Evolutionary conservation across 2,329 filamentous ascomycete species (phyloP).

Genomic region (Hypomyces rosellus): DNA sequence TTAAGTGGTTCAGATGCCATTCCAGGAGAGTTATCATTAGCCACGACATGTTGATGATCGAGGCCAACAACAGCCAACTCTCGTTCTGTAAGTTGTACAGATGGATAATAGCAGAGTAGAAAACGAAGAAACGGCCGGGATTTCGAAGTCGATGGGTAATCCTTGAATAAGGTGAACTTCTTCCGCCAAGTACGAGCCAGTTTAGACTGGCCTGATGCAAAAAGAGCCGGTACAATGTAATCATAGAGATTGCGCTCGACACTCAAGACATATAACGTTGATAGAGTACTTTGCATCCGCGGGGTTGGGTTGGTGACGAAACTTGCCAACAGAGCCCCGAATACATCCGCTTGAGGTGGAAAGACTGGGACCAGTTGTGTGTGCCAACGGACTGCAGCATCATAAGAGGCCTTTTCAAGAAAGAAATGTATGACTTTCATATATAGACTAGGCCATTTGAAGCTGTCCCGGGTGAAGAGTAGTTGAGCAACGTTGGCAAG

Average conservation of each 20-base stretch:
- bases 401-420: constrained; percentile 32
- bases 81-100: constrained; percentile 28
- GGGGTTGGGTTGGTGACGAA: constrained; percentile 34
- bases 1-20: neutral
- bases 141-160: constrained; percentile 35
- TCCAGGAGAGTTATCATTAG: neutral
- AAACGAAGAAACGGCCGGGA: constrained; percentile 44
- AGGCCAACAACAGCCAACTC: constrained; percentile 26
- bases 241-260: constrained; percentile 43
- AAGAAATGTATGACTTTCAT: constrained; percentile 38
- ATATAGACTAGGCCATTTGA: constrained; percentile 46
- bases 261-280: constrained; percentile 39
- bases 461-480: constrained; percentile 32
- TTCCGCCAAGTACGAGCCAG: constrained; percentile 44
- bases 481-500: constrained; percentile 22
- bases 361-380: constrained; percentile 37
- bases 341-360: constrained; percentile 33
- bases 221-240: constrained; percentile 44
- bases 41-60: neutral
- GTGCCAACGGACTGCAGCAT: constrained; percentile 42
- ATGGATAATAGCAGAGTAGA: constrained; percentile 39
- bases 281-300: constrained; percentile 34
- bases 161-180: constrained; percentile 33
- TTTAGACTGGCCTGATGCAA: constrained; percentile 37
- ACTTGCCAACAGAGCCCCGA: constrained; percentile 37